Percentiles rank a stretch among this genome's conserved stretches.
Evolutionary conservation across 805 yeast genomes (phyloP).

Genomic region (Candida qinlingensis): DNA sequence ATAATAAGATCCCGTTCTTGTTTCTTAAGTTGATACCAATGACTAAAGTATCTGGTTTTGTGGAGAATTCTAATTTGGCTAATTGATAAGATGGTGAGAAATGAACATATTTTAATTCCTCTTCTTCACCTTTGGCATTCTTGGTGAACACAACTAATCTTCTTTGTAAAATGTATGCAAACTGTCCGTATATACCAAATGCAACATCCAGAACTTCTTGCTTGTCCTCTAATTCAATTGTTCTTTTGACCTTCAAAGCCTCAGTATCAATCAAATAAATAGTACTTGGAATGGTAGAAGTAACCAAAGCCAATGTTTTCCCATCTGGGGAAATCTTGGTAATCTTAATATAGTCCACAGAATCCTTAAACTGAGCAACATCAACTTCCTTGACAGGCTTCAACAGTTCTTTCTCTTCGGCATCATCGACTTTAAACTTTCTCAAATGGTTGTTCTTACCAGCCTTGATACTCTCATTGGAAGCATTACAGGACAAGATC

Average conservation of each 20-base stretch:
- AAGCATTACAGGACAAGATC: slow-evolving; percentile 73
- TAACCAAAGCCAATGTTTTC: slow-evolving; percentile 61
- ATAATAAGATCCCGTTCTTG: slow-evolving; percentile 35
- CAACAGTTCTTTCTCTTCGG: slow-evolving; percentile 41
- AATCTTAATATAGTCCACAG: slow-evolving; percentile 54
- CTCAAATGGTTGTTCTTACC: slow-evolving; percentile 69
- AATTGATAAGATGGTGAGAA: slow-evolving; percentile 24
- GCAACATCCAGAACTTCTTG: slow-evolving; percentile 57
- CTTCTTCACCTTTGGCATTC: slow-evolving; percentile 9
- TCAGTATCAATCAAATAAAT: slow-evolving; percentile 56
- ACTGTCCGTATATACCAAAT: slow-evolving; percentile 49
- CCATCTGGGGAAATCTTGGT: slow-evolving; percentile 54
- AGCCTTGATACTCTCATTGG: slow-evolving; percentile 48
- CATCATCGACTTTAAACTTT: slow-evolving; percentile 36
- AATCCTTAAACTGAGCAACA: slow-evolving; percentile 39
- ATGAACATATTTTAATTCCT: slow-evolving; percentile 11
- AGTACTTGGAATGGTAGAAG: slow-evolving; percentile 60
- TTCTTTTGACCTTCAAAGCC: slow-evolving; percentile 46
- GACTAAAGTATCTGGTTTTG: slow-evolving; percentile 28
- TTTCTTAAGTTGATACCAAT: slow-evolving; percentile 40
- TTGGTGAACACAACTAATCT: slow-evolving; percentile 28
- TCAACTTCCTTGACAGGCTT: slow-evolving; percentile 62
- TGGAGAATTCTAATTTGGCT: slow-evolving; percentile 39
- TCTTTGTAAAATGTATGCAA: slow-evolving; percentile 57
- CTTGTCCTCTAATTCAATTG: slow-evolving; percentile 43